Evolutionary conservation across 164 flowering plant genomes (phyloP).

Genomic region (Nymphaea thermarum): DNA sequence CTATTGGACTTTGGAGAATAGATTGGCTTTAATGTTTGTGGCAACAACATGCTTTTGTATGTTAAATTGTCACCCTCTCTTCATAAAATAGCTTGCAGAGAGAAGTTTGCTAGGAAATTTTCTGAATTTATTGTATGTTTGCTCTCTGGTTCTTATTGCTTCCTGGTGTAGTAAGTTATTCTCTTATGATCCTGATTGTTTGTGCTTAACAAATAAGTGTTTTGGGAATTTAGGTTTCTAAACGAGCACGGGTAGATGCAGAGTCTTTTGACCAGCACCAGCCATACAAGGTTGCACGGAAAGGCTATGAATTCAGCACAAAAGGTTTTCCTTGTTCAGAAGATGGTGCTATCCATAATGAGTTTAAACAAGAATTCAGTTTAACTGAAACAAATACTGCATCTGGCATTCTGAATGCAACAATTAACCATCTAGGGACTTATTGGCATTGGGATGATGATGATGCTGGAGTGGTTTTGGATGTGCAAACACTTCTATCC

Average conservation of each 20-base stretch:
- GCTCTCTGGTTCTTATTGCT: neutral
- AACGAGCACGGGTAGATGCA: slow-evolving; percentile 52
- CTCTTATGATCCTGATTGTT: neutral
- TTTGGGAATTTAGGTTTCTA: slow-evolving; percentile 44
- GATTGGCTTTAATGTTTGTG: too few relatives aligned
- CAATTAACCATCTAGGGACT: slow-evolving; percentile 45
- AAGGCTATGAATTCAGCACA: neutral
- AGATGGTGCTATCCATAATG: neutral
- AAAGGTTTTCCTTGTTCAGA: neutral
- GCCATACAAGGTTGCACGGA: neutral
- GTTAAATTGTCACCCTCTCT: too few relatives aligned
- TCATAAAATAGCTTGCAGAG: too few relatives aligned
- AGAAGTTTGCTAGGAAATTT: too few relatives aligned
- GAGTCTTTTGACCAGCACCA: slow-evolving; percentile 50
- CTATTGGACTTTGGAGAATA: too few relatives aligned
- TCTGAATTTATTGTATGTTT: too few relatives aligned
- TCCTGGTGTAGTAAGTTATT: neutral
- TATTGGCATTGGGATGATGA: slow-evolving; percentile 86
- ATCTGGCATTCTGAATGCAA: slow-evolving; percentile 38
- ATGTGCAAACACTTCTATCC: slow-evolving; percentile 75
- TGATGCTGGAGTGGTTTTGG: slow-evolving; percentile 53
- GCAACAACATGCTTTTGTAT: too few relatives aligned
- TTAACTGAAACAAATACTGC: slow-evolving; percentile 38
- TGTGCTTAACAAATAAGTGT: neutral
- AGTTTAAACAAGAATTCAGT: slow-evolving; percentile 13